Conservation (phyloP, 2,329 filamentous ascomycete species). For the Cladosporium sp. region DNA sequence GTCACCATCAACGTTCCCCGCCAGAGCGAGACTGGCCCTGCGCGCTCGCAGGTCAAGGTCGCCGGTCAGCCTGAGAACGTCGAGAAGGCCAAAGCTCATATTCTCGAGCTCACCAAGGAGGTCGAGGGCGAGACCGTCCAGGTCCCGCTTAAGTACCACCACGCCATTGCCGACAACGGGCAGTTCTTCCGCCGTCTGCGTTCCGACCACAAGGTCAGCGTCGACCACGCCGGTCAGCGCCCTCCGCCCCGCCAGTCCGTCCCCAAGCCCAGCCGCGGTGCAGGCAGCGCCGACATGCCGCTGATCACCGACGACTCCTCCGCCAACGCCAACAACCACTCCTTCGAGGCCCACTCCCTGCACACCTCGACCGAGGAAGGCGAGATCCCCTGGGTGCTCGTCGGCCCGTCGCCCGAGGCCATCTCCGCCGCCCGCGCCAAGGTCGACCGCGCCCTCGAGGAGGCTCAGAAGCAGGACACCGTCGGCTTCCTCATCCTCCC, state of each 20-base stretch:
- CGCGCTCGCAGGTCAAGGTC: constrained; percentile 79
- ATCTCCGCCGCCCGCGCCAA: constrained; percentile 73
- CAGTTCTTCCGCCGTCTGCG: constrained; percentile 88
- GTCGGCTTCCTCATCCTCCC: constrained; percentile 86
- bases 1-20: constrained; percentile 87
- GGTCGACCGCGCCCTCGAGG: constrained; percentile 66
- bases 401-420: constrained; percentile 64
- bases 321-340: constrained; percentile 60
- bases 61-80: constrained; percentile 72
- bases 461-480: constrained; percentile 61
- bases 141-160: constrained; percentile 76
- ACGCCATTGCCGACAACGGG: constrained; percentile 78
- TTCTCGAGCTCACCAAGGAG: constrained; percentile 70
- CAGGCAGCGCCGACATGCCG: constrained; percentile 60
- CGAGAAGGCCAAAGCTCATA: constrained; percentile 79
- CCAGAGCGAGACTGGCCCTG: constrained; percentile 61
- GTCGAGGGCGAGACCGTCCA: constrained; percentile 83
- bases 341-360: constrained; percentile 77
- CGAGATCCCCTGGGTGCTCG: constrained; percentile 80
- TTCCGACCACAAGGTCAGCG: constrained; percentile 78
- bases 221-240: constrained; percentile 80
- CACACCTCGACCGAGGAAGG: constrained; percentile 59
- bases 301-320: constrained; percentile 77
- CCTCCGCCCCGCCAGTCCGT: constrained; percentile 61
- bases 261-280: constrained; percentile 40